A percentile compares a stretch with the other conserved stretches of the same genome.
Evolutionary conservation across 176 grass and related monocot species (phyloP).

Genomic region (Typha latifolia): DNA sequence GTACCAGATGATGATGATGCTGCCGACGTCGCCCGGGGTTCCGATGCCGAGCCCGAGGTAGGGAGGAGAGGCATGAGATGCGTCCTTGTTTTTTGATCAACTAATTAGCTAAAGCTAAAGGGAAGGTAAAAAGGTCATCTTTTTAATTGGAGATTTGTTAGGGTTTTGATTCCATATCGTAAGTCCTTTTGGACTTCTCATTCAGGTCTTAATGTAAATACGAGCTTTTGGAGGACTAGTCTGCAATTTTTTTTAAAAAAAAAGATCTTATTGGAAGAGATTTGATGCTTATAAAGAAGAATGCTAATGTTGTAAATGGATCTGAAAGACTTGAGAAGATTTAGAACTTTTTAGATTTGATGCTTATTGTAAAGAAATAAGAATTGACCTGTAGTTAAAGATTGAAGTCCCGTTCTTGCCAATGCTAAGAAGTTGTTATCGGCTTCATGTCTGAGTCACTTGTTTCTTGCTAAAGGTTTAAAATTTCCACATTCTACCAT

Average conservation of each 20-base stretch:
- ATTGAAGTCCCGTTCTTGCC: too few relatives aligned
- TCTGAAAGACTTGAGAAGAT: not conserved
- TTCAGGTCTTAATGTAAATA: slow-evolving; percentile 1
- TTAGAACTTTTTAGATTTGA: not conserved
- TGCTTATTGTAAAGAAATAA: not conserved
- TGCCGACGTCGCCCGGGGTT: slow-evolving; percentile 19
- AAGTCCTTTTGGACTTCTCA: not conserved
- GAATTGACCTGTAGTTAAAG: too few relatives aligned
- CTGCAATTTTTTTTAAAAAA: not conserved
- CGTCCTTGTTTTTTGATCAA: not conserved
- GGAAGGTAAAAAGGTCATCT: not conserved
- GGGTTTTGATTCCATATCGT: not conserved
- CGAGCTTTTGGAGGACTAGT: not conserved
- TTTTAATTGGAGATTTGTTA: not conserved
- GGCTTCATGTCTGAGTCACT: too few relatives aligned
- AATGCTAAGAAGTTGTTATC: too few relatives aligned
- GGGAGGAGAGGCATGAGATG: slow-evolving; percentile 14
- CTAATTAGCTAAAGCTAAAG: not conserved
- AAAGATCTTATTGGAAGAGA: not conserved
- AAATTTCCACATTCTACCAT: too few relatives aligned
- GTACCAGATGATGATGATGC: slow-evolving; percentile 24
- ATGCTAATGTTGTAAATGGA: slow-evolving; percentile 1
- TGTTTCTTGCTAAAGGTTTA: too few relatives aligned
- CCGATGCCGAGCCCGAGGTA: slow-evolving; percentile 13
- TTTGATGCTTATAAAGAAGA: not conserved